A percentile compares a stretch with the other conserved stretches of the same genome.
Evolutionary conservation across 805 yeast genomes (phyloP).

Genomic region (Torulaspora microellipsoides): DNA sequence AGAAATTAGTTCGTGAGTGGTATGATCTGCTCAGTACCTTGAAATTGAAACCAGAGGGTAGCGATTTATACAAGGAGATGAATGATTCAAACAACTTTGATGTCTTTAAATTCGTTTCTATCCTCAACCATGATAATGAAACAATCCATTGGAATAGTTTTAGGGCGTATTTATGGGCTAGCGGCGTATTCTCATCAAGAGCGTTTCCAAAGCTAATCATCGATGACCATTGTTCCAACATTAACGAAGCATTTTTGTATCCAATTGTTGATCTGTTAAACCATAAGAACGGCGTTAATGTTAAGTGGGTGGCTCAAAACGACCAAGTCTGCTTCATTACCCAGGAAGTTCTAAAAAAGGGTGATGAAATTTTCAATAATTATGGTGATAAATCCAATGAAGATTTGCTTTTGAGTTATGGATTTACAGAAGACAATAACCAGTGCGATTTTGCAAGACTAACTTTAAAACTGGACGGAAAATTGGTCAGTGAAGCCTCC

Average conservation of each 20-base stretch:
- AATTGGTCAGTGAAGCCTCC: conserved; percentile 31
- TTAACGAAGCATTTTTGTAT: conserved; percentile 59
- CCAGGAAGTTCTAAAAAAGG: conserved; percentile 30
- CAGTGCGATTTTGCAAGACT: conserved; percentile 55
- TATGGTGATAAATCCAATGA: conserved; percentile 89
- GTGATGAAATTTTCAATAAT: conserved; percentile 64
- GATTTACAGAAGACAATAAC: conserved; percentile 60
- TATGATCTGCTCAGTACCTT: conserved; percentile 4
- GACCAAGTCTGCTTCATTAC: conserved; percentile 42
- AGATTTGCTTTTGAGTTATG: conserved; percentile 75
- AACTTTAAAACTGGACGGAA: conserved; percentile 47
- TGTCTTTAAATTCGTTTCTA: conserved; percentile 25
- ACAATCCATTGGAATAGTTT: conserved; percentile 55
- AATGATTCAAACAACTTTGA: conserved; percentile 14
- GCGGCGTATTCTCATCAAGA: conserved; percentile 64
- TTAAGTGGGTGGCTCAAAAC: conserved; percentile 51
- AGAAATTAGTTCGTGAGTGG: conserved; percentile 59
- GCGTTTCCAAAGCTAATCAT: conserved; percentile 74
- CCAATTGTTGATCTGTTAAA: conserved; percentile 80
- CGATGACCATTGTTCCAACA: conserved; percentile 30
- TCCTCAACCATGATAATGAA: conserved; percentile 14
- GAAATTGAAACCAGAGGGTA: conserved; percentile 8
- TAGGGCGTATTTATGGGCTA: conserved; percentile 71
- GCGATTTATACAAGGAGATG: conserved; percentile 19
- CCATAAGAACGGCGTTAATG: conserved; percentile 58